These are phyloP conservation scores for Eimeria maxima DNA, from an alignment of 169 alveolate species.

Conservation along the genomic window DNA sequence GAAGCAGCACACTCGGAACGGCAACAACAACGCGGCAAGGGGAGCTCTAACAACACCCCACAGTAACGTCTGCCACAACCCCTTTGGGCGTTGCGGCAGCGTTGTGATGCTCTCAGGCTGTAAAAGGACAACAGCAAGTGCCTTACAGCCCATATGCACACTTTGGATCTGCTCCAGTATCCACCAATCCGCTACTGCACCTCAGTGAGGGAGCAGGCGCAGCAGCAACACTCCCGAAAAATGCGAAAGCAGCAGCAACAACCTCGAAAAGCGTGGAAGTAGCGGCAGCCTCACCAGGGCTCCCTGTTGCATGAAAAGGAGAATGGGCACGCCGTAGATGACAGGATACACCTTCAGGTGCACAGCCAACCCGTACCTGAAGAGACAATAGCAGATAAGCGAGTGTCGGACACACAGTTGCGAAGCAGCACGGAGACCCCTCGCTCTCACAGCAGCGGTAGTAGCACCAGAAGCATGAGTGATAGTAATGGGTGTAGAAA, in stretches of 20 bases:
- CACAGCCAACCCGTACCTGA: constrained; percentile 96
- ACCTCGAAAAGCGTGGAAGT: neutral
- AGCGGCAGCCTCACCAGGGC: constrained; percentile 27
- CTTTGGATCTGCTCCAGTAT: neutral
- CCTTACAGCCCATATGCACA: neutral
- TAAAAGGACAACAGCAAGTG: neutral
- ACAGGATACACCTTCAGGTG: constrained; percentile 98
- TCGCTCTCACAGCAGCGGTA: constrained; percentile 78
- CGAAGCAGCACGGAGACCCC: neutral
- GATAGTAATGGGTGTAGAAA: neutral
- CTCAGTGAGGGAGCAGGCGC: constrained; percentile 79
- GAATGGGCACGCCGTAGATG: constrained; percentile 96
- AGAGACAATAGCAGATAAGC: constrained; percentile 85
- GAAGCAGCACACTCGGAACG: constrained; percentile 69
- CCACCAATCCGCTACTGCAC: neutral
- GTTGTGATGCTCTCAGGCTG: constrained; percentile 17
- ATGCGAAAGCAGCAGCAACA: neutral
- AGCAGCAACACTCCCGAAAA: constrained; percentile 39
- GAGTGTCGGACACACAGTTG: neutral
- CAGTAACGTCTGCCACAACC: neutral
- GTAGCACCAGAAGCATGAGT: constrained; percentile 21
- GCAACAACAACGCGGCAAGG: constrained; percentile 60
- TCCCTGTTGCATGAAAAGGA: constrained; percentile 83
- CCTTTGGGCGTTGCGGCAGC: constrained; percentile 13
- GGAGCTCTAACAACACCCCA: constrained; percentile 61